Conservation (phyloP, 108 stramenopile species). For the Pseudonitzschia multiseries region DNA sequence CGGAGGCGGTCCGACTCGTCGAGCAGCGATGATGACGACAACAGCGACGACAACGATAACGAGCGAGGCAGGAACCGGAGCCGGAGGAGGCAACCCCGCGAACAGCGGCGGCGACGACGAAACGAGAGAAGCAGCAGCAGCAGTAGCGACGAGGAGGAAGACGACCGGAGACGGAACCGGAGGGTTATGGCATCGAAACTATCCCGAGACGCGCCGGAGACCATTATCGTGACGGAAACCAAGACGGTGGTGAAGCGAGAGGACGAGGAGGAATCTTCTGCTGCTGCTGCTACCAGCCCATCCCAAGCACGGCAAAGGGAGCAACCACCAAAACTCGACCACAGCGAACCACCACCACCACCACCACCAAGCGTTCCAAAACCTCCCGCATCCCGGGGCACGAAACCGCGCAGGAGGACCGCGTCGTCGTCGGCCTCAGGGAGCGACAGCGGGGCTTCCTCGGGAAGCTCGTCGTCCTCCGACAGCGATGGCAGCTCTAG, state of each 20-base stretch:
- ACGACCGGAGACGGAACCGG: background rate
- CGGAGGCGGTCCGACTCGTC: constrained; percentile 37
- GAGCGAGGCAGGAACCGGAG: no score
- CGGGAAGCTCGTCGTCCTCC: constrained; percentile 42
- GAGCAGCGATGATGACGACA: constrained; percentile 23
- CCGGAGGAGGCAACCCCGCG: background rate
- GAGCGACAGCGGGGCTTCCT: no score
- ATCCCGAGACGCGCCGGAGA: constrained; percentile 1
- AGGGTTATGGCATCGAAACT: constrained; percentile 11
- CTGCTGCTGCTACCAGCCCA: no score
- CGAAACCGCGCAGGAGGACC: background rate
- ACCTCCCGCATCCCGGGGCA: background rate
- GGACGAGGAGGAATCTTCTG: background rate
- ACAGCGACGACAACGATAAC: no score
- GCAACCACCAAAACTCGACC: no score
- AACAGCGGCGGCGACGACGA: constrained; percentile 28
- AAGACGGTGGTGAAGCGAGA: background rate
- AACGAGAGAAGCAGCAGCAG: background rate
- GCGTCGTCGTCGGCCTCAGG: no score
- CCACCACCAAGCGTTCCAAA: background rate
- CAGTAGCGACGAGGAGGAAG: constrained; percentile 21
- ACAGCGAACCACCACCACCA: no score
- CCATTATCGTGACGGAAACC: background rate
- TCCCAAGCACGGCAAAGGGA: no score
- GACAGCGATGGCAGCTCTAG: constrained; percentile 17